These are phyloP conservation scores for Amanita fuliginea DNA, from an alignment of 768 basidiomycete genomes.

Conservation along the genomic window DNA sequence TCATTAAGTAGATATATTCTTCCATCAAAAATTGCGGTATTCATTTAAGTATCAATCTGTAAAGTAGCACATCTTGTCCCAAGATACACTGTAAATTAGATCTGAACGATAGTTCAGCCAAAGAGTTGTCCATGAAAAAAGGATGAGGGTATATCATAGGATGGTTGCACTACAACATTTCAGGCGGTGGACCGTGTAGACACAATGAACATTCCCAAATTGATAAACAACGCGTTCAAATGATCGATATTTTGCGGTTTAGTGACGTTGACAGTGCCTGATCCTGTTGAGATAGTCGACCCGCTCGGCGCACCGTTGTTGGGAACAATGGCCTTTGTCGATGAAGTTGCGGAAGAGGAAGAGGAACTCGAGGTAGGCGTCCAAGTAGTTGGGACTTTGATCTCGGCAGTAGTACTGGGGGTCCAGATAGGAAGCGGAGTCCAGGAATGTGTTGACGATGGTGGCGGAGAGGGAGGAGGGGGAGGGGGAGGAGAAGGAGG, in stretches of 20 bases:
- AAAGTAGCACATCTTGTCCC: neutral
- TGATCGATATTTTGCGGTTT: constrained; percentile 21
- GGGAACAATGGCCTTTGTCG: neutral
- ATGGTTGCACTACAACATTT: neutral
- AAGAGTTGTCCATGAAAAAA: neutral
- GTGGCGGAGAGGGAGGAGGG: no score
- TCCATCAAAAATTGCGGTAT: neutral
- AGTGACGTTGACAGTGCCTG: constrained; percentile 7
- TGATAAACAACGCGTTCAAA: constrained; percentile 25
- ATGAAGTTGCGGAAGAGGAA: constrained; percentile 4
- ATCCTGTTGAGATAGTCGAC: constrained; percentile 21
- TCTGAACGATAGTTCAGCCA: neutral
- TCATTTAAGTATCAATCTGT: neutral
- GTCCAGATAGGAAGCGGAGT: constrained; percentile 7
- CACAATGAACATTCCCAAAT: constrained; percentile 22
- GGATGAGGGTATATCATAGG: neutral
- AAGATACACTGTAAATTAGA: neutral
- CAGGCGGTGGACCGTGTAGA: constrained; percentile 11
- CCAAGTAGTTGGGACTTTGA: constrained; percentile 12
- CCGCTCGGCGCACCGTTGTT: constrained; percentile 18
- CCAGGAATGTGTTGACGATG: constrained; percentile 1
- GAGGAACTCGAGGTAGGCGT: neutral
- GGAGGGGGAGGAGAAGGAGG: neutral
- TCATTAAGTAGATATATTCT: constrained; percentile 10
- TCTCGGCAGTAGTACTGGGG: constrained; percentile 7